Percentiles rank a stretch among this genome's conserved stretches.
Evolutionary conservation across 2,329 filamentous ascomycete species (phyloP).

Genomic region (Neofusicoccum laricinum): DNA sequence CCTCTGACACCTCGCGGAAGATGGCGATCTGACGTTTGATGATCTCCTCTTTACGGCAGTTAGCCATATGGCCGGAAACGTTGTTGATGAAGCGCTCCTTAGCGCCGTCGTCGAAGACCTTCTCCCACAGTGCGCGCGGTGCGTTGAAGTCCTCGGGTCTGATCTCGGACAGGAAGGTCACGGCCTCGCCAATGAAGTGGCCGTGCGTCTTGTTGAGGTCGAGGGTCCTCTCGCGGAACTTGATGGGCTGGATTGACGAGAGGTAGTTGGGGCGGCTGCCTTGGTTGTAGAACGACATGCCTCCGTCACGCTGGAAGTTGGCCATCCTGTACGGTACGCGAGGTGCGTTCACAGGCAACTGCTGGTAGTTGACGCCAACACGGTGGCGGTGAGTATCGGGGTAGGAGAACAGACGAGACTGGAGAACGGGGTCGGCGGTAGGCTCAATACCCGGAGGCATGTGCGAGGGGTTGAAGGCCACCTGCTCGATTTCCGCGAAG

Average conservation of each 20-base stretch:
- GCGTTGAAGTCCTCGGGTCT: slow-evolving; percentile 54
- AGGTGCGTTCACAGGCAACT: slow-evolving; percentile 54
- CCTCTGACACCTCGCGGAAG: slow-evolving; percentile 60
- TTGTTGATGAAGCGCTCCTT: slow-evolving; percentile 59
- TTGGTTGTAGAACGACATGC: slow-evolving; percentile 67
- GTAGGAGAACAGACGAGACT: slow-evolving; percentile 69
- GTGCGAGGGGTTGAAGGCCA: slow-evolving; percentile 66
- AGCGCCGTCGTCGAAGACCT: slow-evolving; percentile 59
- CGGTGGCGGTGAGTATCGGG: slow-evolving; percentile 62
- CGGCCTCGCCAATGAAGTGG: slow-evolving; percentile 48
- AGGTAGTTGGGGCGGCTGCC: slow-evolving; percentile 58
- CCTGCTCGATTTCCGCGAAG: slow-evolving; percentile 67
- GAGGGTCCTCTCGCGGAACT: slow-evolving; percentile 46
- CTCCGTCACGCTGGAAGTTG: slow-evolving; percentile 71
- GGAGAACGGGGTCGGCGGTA: slow-evolving; percentile 67
- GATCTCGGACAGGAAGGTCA: slow-evolving; percentile 53
- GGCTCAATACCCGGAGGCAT: slow-evolving; percentile 66
- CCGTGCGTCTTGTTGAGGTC: slow-evolving; percentile 51
- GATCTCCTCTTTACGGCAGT: slow-evolving; percentile 57
- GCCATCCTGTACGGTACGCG: slow-evolving; percentile 55
- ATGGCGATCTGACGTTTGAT: slow-evolving; percentile 64
- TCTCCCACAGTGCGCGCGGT: slow-evolving; percentile 59
- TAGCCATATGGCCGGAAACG: slow-evolving; percentile 59
- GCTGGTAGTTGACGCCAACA: slow-evolving; percentile 58
- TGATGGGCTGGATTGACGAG: slow-evolving; percentile 51